A percentile compares a stretch with the other conserved stretches of the same genome.
These are phyloP conservation scores for Aspergillus heteromorphus DNA, from an alignment of 495 filamentous ascomycete genomes.

Conservation along the genomic window DNA sequence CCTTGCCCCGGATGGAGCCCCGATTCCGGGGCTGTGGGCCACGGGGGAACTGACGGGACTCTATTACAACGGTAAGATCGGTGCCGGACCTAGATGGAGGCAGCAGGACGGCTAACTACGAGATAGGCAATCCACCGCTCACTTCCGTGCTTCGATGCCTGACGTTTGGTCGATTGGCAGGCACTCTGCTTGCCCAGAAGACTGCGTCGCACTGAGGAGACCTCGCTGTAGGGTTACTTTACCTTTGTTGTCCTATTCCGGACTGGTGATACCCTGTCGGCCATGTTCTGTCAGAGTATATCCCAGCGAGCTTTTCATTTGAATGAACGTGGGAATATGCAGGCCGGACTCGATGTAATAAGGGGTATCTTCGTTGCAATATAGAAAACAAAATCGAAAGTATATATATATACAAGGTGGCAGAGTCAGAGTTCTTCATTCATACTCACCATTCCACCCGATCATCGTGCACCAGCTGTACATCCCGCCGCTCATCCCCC, in stretches of 20 bases:
- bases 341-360: no score
- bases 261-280: no score
- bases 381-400: no score
- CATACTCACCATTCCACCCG: constrained; percentile 5
- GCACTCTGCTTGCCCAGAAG: background rate
- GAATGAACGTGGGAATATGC: no score
- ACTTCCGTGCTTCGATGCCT: background rate
- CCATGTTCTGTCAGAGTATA: no score
- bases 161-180: background rate
- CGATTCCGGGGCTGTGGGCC: background rate
- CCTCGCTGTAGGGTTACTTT: no score
- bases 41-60: background rate
- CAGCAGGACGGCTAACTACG: background rate
- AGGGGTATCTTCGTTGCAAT: no score
- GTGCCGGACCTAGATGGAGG: background rate
- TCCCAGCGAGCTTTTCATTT: no score
- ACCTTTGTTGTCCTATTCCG: no score
- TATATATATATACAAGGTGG: no score
- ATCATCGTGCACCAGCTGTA: constrained; percentile 52
- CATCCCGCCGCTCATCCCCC: constrained; percentile 51
- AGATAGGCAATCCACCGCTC: background rate
- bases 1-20: background rate
- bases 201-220: no score
- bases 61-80: background rate
- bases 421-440: no score